Percentiles rank a stretch among this genome's conserved stretches.
Conservation (phyloP, 2,329 filamentous ascomycete genomes). For the Amauroascus verrucosus region DNA sequence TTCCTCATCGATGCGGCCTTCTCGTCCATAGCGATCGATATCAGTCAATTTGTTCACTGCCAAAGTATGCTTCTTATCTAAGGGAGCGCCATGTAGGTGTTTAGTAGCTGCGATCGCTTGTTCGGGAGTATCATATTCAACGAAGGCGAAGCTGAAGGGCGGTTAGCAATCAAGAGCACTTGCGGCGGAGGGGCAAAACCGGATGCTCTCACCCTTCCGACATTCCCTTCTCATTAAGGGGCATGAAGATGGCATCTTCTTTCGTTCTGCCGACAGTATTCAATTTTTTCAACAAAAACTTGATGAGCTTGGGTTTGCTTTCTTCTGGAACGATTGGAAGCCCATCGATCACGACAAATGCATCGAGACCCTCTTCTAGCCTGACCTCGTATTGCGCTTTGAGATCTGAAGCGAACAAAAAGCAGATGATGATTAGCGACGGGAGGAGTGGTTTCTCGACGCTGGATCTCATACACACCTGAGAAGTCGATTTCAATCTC, state of each 20-base stretch:
- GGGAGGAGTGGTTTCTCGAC: neutral
- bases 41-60: conserved; percentile 97
- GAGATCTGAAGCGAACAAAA: conserved; percentile 50
- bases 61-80: conserved; percentile 95
- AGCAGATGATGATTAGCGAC: conserved; percentile 21
- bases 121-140: conserved; percentile 84
- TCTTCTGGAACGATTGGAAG: conserved; percentile 82
- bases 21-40: conserved; percentile 88
- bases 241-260: conserved; percentile 89
- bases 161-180: neutral
- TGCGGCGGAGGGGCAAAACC: too few species aligned
- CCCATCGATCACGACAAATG: conserved; percentile 92
- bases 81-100: conserved; percentile 70
- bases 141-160: conserved; percentile 74
- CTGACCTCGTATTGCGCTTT: conserved; percentile 91
- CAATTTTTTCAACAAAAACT: conserved; percentile 91
- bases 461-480: conserved; percentile 31
- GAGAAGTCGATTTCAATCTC: conserved; percentile 93
- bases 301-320: conserved; percentile 86
- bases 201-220: conserved; percentile 61
- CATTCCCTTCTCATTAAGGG: conserved; percentile 73
- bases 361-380: conserved; percentile 89
- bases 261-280: conserved; percentile 72
- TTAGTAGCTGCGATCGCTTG: conserved; percentile 86
- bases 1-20: conserved; percentile 85